These are phyloP conservation scores for Nicotiana undulata DNA, from an alignment of 257 asterid genomes.

Conservation along the genomic window DNA sequence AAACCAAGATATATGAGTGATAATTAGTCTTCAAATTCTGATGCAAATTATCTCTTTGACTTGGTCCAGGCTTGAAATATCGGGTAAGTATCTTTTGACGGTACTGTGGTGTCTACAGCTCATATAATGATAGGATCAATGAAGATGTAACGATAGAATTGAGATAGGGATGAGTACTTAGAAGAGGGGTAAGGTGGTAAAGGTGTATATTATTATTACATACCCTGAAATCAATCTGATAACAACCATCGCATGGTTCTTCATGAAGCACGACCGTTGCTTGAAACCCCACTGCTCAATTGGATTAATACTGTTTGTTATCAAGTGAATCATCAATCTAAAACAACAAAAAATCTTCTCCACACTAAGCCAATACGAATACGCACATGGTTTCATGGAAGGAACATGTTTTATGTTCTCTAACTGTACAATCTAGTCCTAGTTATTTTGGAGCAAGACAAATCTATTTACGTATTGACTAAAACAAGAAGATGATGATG, in stretches of 20 bases:
- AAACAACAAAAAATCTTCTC: background rate
- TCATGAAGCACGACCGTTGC: slow-evolving; percentile 72
- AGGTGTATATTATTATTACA: background rate
- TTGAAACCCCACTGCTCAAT: slow-evolving; percentile 69
- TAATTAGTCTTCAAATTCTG: background rate
- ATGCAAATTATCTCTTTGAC: background rate
- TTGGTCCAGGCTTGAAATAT: background rate
- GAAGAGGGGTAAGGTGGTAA: too few relatives aligned
- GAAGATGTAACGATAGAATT: background rate
- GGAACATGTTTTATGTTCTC: too few relatives aligned
- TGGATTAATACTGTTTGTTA: background rate
- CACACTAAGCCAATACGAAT: background rate
- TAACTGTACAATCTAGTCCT: too few relatives aligned
- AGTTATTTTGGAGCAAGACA: background rate
- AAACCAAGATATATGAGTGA: background rate
- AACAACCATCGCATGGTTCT: slow-evolving; percentile 58
- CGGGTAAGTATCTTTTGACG: background rate
- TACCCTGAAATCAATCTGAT: slow-evolving; percentile 70
- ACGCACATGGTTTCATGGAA: too few relatives aligned
- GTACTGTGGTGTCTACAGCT: background rate
- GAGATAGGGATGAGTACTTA: too few relatives aligned
- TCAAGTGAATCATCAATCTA: background rate
- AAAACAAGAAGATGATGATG: background rate
- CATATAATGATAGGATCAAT: background rate
- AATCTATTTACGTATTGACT: background rate